Evolutionary conservation across 164 flowering plant genomes (phyloP).

Genomic region (Berberis vulgaris): DNA sequence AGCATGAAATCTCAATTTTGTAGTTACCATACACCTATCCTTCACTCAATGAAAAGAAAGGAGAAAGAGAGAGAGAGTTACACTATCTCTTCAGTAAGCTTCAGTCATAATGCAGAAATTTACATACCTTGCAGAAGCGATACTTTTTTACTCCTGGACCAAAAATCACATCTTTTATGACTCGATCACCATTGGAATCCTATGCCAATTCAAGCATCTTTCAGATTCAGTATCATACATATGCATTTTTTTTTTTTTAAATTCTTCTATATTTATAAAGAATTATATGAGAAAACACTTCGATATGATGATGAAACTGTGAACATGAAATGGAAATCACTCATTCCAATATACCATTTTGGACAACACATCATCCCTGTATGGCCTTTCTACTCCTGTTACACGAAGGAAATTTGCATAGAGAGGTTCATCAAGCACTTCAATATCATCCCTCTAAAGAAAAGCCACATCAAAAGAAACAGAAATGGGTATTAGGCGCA

Average conservation of each 20-base stretch:
- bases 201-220: slow-evolving; percentile 16
- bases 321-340: not conserved
- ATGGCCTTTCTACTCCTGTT: slow-evolving; percentile 74
- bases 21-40: too few relatives aligned
- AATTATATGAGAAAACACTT: too few relatives aligned
- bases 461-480: not conserved
- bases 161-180: slow-evolving; percentile 65
- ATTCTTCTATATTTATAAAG: too few relatives aligned
- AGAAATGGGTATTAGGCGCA: not conserved
- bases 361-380: slow-evolving; percentile 63
- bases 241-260: not conserved
- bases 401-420: slow-evolving; percentile 68
- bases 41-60: too few relatives aligned
- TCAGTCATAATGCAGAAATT: not conserved
- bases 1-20: too few relatives aligned
- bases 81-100: too few relatives aligned
- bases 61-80: too few relatives aligned
- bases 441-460: slow-evolving; percentile 76
- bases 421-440: slow-evolving; percentile 96
- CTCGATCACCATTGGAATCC: slow-evolving; percentile 79
- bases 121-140: slow-evolving; percentile 71
- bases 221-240: not conserved
- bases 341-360: slow-evolving; percentile 49
- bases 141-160: slow-evolving; percentile 72
- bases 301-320: too few relatives aligned